Conservation (phyloP, 495 filamentous ascomycete genomes). For the Diplogelasinospora grovesii region DNA sequence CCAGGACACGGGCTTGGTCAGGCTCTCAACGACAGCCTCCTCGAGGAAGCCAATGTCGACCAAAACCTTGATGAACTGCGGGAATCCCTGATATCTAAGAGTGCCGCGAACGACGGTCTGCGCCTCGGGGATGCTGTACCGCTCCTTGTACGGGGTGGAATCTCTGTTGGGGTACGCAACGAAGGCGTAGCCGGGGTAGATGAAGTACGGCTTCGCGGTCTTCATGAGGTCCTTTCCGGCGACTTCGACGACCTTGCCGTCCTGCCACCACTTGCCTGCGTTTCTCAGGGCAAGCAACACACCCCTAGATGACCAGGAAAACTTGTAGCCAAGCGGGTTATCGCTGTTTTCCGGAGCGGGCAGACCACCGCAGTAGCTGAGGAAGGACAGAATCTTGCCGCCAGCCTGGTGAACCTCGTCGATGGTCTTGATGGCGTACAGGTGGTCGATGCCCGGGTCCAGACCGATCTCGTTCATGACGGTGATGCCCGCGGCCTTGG, state of each 20-base stretch:
- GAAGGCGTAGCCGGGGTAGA: slow-evolving; percentile 82
- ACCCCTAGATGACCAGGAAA: slow-evolving; percentile 76
- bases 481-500: slow-evolving; percentile 89
- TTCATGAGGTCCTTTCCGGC: slow-evolving; percentile 67
- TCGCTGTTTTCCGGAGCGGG: slow-evolving; percentile 65
- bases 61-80: slow-evolving; percentile 77
- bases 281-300: slow-evolving; percentile 83
- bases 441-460: slow-evolving; percentile 58
- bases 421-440: slow-evolving; percentile 88
- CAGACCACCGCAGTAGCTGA: slow-evolving; percentile 80
- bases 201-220: slow-evolving; percentile 81
- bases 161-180: slow-evolving; percentile 94
- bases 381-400: slow-evolving; percentile 78
- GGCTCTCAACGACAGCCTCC: slow-evolving; percentile 53
- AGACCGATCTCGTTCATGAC: slow-evolving; percentile 98
- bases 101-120: slow-evolving; percentile 65
- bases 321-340: slow-evolving; percentile 96
- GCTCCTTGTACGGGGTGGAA: slow-evolving; percentile 76
- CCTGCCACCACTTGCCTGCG: slow-evolving; percentile 74
- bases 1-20: slow-evolving; percentile 63
- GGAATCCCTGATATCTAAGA: slow-evolving; percentile 79
- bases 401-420: slow-evolving; percentile 73
- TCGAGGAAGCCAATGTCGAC: slow-evolving; percentile 82
- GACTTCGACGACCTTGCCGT: slow-evolving; percentile 63
- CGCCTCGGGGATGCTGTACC: slow-evolving; percentile 86